Base-by-base conservation (phyloP, 139 green algal species). In the Tetraselmis chui region DNA sequence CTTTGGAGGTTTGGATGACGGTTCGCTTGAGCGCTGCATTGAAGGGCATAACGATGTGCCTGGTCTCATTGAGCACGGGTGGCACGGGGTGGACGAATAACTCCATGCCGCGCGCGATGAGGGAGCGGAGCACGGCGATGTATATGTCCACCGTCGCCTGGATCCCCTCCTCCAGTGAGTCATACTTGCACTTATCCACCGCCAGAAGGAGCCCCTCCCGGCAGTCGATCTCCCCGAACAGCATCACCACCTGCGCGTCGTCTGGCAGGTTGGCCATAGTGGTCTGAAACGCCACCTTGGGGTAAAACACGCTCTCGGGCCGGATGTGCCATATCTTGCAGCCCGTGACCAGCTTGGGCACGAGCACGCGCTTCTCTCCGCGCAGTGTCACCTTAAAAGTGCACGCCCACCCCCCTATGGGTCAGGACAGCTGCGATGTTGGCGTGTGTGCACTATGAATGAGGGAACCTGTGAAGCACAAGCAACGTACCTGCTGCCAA, bases 221-320 rank as follows among this genome's bases (percentile, higher is more conserved):
- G 86, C 93, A 96, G 86, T 97, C 93, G 75, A 97, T 96, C 82
- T 96, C 93, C 1, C 93, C 93, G 79, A 97, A 87, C 83, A 94
- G 32, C 84, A 96, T 80, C 59, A 97, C 83, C 78, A 90, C 79
- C 74, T 89, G 75, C 0, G 86, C 59, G 29, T 88, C 89, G 27
- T 82, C 22, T 0, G 91, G 90, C 76, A 97, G 45, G 28, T 31
- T 2, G 0, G 24, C 31, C 32, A 92, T 79, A 18, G 83, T 82
- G 31, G 74, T 77, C 80, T 85, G 76, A 74, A 93, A 95, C 77
- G 91, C 85, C 23, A 77, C 58, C 82, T 93, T 92, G 30, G 91
- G 90, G 84, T 92, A 96, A 87, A 94, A 95, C 28, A 27, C 31
- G 75, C 85, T 84, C n/a, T 84, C 84, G 23, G 84, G 32, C 0